Conservation (phyloP, 1,284 basidiomycete genomes). For the Fistulina hepatica region DNA sequence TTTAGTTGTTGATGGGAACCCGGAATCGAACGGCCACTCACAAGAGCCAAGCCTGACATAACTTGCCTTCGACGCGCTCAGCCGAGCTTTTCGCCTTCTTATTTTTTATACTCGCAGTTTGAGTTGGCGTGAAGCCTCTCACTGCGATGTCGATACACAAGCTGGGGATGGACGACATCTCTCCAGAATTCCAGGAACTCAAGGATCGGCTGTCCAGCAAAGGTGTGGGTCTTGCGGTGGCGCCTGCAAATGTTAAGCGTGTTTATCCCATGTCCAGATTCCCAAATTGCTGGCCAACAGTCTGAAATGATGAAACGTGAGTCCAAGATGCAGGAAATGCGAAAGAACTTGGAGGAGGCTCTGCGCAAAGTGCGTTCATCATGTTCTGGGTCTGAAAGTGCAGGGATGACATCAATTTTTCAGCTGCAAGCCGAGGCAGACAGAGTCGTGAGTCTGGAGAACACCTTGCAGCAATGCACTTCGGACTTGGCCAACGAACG, state of each 20-base stretch:
- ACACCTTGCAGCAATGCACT: conserved; percentile 33
- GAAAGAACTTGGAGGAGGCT: conserved; percentile 41
- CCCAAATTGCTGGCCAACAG: conserved; percentile 46
- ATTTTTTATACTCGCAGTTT: too few species aligned
- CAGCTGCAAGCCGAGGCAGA: conserved; percentile 52
- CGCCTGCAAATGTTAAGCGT: conserved; percentile 1
- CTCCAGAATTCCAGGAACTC: conserved; percentile 44
- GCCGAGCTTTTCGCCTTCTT: too few species aligned
- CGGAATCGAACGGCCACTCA: too few species aligned
- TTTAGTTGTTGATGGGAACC: too few species aligned
- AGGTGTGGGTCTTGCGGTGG: conserved; percentile 30
- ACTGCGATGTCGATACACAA: conserved; percentile 46
- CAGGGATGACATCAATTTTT: conserved; percentile 1
- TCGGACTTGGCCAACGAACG: conserved; percentile 49
- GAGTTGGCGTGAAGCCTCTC: too few species aligned
- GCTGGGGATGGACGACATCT: conserved; percentile 48
- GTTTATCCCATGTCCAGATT: conserved; percentile 29
- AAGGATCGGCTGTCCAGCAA: conserved; percentile 52
- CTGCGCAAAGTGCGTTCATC: conserved; percentile 41
- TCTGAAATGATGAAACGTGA: conserved; percentile 44
- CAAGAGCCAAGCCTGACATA: too few species aligned
- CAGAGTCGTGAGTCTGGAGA: conserved; percentile 44
- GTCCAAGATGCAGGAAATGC: conserved; percentile 43
- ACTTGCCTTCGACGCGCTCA: too few species aligned
- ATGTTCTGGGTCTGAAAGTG: conserved; percentile 5